These are phyloP conservation scores for Carex arenaria DNA, from an alignment of 202 grass and related monocot species.

Conservation along the genomic window DNA sequence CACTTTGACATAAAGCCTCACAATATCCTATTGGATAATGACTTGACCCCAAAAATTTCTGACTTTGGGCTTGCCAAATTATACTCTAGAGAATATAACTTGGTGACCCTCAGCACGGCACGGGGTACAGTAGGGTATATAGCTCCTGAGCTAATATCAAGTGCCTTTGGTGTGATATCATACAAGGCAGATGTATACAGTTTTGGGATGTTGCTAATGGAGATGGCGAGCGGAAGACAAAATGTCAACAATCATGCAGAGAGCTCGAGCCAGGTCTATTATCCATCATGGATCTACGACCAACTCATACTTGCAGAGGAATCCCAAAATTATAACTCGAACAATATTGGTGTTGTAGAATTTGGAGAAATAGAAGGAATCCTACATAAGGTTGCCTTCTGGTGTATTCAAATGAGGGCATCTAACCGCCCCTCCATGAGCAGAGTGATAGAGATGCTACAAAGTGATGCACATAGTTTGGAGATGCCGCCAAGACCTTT, in stretches of 20 bases:
- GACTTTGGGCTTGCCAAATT: too few species aligned
- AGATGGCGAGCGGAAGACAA: neutral
- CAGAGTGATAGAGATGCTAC: constrained; percentile 47
- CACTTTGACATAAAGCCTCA: too few species aligned
- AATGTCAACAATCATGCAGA: constrained; percentile 14
- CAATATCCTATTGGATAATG: too few species aligned
- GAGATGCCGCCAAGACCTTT: constrained; percentile 28
- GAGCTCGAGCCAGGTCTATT: constrained; percentile 34
- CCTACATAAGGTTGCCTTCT: constrained; percentile 34
- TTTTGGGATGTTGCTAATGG: too few species aligned
- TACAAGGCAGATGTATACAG: too few species aligned
- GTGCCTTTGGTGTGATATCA: too few species aligned
- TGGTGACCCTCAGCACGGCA: too few species aligned
- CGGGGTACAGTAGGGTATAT: too few species aligned
- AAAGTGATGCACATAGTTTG: constrained; percentile 17
- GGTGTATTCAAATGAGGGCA: constrained; percentile 51
- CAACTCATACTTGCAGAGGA: constrained; percentile 5
- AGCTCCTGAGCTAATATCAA: too few species aligned
- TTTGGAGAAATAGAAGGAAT: constrained; percentile 43
- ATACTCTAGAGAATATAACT: too few species aligned
- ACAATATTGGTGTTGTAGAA: neutral
- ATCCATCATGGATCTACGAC: constrained; percentile 38
- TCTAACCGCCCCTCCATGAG: constrained; percentile 31
- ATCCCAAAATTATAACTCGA: neutral
- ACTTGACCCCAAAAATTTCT: constrained; percentile 1